A percentile compares a stretch with the other conserved stretches of the same genome.
Conservation (phyloP, 2,329 filamentous ascomycete species). For the Exophiala calicioides region DNA sequence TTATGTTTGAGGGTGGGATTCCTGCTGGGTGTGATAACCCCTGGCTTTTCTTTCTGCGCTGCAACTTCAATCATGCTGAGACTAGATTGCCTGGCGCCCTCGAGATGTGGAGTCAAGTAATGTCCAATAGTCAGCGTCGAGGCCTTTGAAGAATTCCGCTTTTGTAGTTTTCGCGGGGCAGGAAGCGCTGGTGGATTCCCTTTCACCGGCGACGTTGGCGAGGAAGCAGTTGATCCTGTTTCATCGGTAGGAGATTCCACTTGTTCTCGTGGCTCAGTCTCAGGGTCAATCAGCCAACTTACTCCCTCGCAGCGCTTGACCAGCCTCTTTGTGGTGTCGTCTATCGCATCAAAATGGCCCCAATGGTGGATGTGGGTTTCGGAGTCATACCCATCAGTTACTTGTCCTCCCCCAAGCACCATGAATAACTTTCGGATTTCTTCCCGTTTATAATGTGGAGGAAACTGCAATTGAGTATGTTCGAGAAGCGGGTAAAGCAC, state of each 20-base stretch:
- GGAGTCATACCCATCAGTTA: conserved; percentile 55
- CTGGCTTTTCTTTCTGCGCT: conserved; percentile 76
- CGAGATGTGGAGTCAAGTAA: conserved; percentile 48
- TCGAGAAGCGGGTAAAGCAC: conserved; percentile 88
- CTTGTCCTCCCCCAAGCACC: conserved; percentile 70
- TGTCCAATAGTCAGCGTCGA: conserved; percentile 31
- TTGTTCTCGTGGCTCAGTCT: conserved; percentile 34
- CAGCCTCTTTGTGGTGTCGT: conserved; percentile 51
- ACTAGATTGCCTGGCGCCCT: conserved; percentile 68
- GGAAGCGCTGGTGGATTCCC: conserved; percentile 49
- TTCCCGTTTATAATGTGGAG: conserved; percentile 87
- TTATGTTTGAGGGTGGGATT: conserved; percentile 34
- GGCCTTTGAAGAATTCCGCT: conserved; percentile 34
- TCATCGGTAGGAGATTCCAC: conserved; percentile 30
- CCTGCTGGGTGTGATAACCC: conserved; percentile 76
- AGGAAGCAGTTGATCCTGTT: conserved; percentile 21
- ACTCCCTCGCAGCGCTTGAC: conserved; percentile 49
- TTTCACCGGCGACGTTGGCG: conserved; percentile 27
- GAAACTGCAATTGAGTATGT: conserved; percentile 83
- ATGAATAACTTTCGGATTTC: conserved; percentile 77
- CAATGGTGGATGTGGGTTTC: conserved; percentile 41
- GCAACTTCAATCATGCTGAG: conserved; percentile 78
- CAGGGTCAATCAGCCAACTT: conserved; percentile 45
- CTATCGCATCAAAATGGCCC: conserved; percentile 52
- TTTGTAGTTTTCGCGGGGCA: conserved; percentile 39